phyloP scores from a whole-genome alignment of 2,329 filamentous ascomycete species.

The Graphilbum sp. region DNA sequence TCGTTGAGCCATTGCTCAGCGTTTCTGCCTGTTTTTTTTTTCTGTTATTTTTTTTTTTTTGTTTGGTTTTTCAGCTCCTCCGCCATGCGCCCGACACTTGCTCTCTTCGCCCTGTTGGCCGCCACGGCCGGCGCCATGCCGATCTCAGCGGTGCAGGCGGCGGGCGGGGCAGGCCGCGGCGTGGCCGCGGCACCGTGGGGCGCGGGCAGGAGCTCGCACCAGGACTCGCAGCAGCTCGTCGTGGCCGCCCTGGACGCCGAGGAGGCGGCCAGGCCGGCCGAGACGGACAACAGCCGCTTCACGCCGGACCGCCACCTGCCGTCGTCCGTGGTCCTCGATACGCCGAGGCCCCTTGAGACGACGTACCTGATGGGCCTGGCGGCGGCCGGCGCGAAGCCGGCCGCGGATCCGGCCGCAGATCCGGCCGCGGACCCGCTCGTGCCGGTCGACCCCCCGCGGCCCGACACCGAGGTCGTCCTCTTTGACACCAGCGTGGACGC shows the following conservation, averaged over 20 bases:
- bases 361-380: constrained; percentile 9
- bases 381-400: background rate
- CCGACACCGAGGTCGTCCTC: constrained; percentile 3
- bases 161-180: background rate
- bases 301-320: constrained; percentile 1
- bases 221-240: background rate
- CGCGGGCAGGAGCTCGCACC: too few relatives aligned
- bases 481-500: background rate
- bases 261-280: background rate
- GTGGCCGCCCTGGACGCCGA: background rate
- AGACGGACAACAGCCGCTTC: constrained; percentile 7
- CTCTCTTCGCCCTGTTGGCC: background rate
- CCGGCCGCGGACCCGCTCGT: background rate
- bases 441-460: constrained; percentile 1
- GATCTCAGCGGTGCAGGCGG: background rate
- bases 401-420: background rate
- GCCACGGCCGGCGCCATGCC: background rate
- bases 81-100: too few relatives aligned
- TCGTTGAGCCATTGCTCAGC: too few relatives aligned
- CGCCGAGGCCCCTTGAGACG: constrained; percentile 8
- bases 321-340: constrained; percentile 5
- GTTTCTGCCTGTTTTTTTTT: too few relatives aligned
- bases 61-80: too few relatives aligned
- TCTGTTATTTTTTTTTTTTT: too few relatives aligned
- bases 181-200: background rate